A percentile compares a stretch with the other conserved stretches of the same genome.
These are phyloP conservation scores for Dactylellina haptotyla DNA, from an alignment of 2,329 filamentous ascomycete species.

Conservation along the genomic window DNA sequence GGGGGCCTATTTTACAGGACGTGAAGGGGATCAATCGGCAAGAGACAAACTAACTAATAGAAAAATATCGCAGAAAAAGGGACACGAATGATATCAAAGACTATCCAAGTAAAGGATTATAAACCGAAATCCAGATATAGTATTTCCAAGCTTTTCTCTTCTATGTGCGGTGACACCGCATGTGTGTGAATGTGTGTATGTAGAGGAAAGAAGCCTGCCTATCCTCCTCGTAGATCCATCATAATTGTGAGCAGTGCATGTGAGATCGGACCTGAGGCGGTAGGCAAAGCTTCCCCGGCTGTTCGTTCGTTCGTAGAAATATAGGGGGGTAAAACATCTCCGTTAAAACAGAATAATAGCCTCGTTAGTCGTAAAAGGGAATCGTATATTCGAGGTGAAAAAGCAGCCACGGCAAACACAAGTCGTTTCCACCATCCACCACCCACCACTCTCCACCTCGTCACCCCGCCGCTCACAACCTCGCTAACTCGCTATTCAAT, in stretches of 20 bases:
- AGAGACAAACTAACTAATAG: conserved; percentile 12
- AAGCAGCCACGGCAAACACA: no score
- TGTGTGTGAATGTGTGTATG: conserved; percentile 3
- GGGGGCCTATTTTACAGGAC: conserved; percentile 46
- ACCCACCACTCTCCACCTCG: background rate
- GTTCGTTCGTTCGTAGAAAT: conserved; percentile 20
- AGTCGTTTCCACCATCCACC: background rate
- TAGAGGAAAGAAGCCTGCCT: no score
- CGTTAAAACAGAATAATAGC: background rate
- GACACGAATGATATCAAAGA: conserved; percentile 29
- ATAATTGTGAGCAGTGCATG: no score
- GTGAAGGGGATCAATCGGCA: conserved; percentile 22
- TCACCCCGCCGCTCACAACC: background rate
- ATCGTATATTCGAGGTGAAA: background rate
- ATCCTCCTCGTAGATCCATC: no score
- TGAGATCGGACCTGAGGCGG: no score
- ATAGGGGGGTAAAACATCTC: background rate
- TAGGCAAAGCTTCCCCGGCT: background rate
- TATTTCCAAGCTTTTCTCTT: conserved; percentile 4
- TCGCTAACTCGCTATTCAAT: background rate
- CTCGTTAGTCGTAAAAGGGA: conserved; percentile 13
- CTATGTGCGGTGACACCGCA: no score
- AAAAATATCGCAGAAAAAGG: conserved; percentile 5
- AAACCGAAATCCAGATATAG: background rate
- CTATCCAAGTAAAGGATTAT: background rate